Evolutionary conservation across 2,329 filamentous ascomycete species (phyloP), one percentile per base, ranked within the genome.

Genomic region (Alternaria postmessia): DNA sequence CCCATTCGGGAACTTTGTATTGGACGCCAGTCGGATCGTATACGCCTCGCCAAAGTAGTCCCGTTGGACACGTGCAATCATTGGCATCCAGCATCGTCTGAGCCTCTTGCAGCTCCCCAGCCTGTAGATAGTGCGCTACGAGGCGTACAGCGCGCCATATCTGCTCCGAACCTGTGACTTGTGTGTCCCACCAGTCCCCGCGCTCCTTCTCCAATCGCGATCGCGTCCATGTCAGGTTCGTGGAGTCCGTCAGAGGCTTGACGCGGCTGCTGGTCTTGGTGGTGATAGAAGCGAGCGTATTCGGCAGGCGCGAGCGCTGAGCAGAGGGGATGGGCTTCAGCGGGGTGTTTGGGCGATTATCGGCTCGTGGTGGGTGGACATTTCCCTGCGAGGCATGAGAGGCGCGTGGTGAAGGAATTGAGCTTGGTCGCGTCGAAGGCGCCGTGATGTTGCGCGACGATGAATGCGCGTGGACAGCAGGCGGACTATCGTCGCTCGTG

Each of bases 121-220:
- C 69, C 81, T 90, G 90, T 62, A 97, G 76, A 7, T 91, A 81
- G 62, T 91, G 86, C 18, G 93, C 83, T 0, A 89, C 90, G 1
- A 88, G 82, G 46, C 85, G 85, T 14, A 97, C 78, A 0, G 91
- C 89, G 68, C 87, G 87, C 94, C 94, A 98, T 26, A 95, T 86
- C 77, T 97, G 92, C 5, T 85, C 72, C 4, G 88, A 85, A 2
- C 93, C 93, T 0, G 90, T 91, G 16, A 96, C 92, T 47, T 93
- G 84, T 1, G 94, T 97, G 62, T 97, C 93, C 78, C 96, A 98
- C 83, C 96, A 97, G 63, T 93, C 93, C 49, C 81, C 81, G 49
- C 94, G 87, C 79, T 97, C 92, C 32, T 84, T 84, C 59, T 88
- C 86, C 2, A 97, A 82, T 54, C 89, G 82, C 16, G 80, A 74